Evolutionary conservation across 768 basidiomycete species (phyloP).

Genomic region (Tricholoma terreum): DNA sequence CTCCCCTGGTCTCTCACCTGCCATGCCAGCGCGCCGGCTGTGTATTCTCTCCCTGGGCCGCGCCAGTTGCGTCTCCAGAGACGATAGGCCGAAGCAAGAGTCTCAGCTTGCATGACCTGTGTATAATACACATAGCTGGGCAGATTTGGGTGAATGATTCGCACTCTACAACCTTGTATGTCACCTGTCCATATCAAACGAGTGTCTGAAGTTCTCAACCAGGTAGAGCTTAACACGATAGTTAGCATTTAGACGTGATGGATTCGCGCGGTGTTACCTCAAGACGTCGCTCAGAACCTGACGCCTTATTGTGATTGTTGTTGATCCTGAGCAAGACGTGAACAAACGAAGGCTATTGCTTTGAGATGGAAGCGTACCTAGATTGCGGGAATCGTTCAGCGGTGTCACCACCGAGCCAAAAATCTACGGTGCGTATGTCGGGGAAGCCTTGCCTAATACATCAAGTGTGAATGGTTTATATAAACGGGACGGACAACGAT

Average conservation of each 20-base stretch:
- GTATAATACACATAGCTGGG: constrained; percentile 88
- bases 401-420: constrained; percentile 78
- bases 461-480: background rate
- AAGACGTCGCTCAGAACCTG: constrained; percentile 77
- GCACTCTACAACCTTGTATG: background rate
- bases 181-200: constrained; percentile 84
- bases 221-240: constrained; percentile 65
- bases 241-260: background rate
- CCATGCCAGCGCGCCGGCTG: constrained; percentile 92
- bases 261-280: constrained; percentile 46
- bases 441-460: constrained; percentile 79
- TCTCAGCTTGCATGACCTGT: constrained; percentile 95
- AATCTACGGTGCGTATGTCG: constrained; percentile 82
- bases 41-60: constrained; percentile 82
- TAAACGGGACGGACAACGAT: constrained; percentile 14
- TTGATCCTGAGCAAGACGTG: constrained; percentile 43
- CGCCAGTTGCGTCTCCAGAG: constrained; percentile 92
- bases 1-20: constrained; percentile 53
- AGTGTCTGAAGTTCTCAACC: constrained; percentile 89
- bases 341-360: background rate
- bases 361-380: constrained; percentile 39
- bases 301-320: constrained; percentile 90
- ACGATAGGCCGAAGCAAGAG: constrained; percentile 81
- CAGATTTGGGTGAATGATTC: constrained; percentile 2
- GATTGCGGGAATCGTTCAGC: constrained; percentile 87